A percentile compares a stretch with the other conserved stretches of the same genome.
These are phyloP conservation scores for Gastrodia elata DNA, from an alignment of 106 monocot genomes.

Conservation along the genomic window DNA sequence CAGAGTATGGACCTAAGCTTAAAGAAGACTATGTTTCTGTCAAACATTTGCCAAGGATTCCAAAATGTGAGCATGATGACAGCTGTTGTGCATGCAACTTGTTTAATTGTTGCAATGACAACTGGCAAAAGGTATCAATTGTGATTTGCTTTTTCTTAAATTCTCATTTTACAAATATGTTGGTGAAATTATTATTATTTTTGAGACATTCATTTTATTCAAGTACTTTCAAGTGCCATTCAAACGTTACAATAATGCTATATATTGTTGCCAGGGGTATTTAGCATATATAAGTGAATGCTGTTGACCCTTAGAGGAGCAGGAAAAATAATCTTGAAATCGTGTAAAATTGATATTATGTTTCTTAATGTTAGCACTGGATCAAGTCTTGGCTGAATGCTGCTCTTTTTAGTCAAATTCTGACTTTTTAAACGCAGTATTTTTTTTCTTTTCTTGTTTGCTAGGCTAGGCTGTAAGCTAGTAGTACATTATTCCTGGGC, in stretches of 20 bases:
- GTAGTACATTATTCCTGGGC: neutral
- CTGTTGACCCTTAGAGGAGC: neutral
- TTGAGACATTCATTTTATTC: neutral
- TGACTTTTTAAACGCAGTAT: neutral
- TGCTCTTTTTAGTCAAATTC: no score
- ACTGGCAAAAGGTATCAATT: slow-evolving; percentile 83
- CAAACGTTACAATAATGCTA: neutral
- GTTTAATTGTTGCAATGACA: slow-evolving; percentile 71
- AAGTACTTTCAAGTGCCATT: neutral
- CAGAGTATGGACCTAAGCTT: slow-evolving; percentile 95
- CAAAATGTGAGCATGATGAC: slow-evolving; percentile 29
- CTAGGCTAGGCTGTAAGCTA: neutral
- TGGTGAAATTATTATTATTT: neutral
- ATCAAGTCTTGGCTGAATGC: neutral
- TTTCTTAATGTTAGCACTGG: neutral
- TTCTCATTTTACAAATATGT: neutral
- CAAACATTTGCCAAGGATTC: slow-evolving; percentile 69
- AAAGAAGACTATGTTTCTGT: slow-evolving; percentile 91
- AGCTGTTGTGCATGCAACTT: slow-evolving; percentile 51
- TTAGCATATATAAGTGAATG: neutral
- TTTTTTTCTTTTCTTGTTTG: neutral
- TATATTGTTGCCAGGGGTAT: no score
- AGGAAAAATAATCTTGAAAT: neutral
- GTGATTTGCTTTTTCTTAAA: neutral
- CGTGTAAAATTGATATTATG: slow-evolving; percentile 1